phyloP scores from a whole-genome alignment of 306 rosid species.

The Glycine latifolia region DNA sequence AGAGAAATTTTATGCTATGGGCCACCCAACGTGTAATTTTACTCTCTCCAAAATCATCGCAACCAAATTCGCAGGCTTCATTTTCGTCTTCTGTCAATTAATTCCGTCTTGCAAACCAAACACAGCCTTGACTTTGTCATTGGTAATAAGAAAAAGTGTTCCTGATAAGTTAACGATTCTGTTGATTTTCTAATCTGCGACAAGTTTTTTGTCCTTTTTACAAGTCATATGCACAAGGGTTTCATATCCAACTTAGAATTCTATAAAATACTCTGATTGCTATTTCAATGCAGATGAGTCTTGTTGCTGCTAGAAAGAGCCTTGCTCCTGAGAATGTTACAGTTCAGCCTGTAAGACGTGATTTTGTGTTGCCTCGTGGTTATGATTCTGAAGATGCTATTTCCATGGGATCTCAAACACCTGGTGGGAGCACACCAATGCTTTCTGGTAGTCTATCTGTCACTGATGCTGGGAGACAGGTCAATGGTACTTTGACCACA shows the following conservation, averaged over 20 bases:
- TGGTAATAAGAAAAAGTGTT: not conserved
- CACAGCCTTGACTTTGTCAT: not conserved
- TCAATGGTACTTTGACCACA: slow-evolving; percentile 63
- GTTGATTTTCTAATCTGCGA: slow-evolving; percentile 15
- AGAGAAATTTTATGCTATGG: too few species aligned
- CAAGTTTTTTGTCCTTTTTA: not conserved
- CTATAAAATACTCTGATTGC: slow-evolving; percentile 33
- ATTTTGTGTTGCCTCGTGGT: slow-evolving; percentile 54
- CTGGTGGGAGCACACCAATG: slow-evolving; percentile 76
- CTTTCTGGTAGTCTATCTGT: slow-evolving; percentile 53
- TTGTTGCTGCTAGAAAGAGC: slow-evolving; percentile 85
- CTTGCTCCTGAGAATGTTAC: slow-evolving; percentile 60
- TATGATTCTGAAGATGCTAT: slow-evolving; percentile 75
- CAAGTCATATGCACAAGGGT: slow-evolving; percentile 1
- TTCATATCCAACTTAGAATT: slow-evolving; percentile 19
- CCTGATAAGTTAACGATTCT: slow-evolving; percentile 25
- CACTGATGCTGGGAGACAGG: not conserved
- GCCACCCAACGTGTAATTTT: too few species aligned
- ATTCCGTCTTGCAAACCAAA: too few species aligned
- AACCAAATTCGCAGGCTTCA: too few species aligned
- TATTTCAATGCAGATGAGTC: slow-evolving; percentile 75
- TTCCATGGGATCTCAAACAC: slow-evolving; percentile 75
- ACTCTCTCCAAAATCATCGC: too few species aligned
- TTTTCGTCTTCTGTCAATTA: too few species aligned
- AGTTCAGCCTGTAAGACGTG: slow-evolving; percentile 64